phyloP scores from a whole-genome alignment of 2,329 filamentous ascomycete genomes.

The Colletotrichum sp. region DNA sequence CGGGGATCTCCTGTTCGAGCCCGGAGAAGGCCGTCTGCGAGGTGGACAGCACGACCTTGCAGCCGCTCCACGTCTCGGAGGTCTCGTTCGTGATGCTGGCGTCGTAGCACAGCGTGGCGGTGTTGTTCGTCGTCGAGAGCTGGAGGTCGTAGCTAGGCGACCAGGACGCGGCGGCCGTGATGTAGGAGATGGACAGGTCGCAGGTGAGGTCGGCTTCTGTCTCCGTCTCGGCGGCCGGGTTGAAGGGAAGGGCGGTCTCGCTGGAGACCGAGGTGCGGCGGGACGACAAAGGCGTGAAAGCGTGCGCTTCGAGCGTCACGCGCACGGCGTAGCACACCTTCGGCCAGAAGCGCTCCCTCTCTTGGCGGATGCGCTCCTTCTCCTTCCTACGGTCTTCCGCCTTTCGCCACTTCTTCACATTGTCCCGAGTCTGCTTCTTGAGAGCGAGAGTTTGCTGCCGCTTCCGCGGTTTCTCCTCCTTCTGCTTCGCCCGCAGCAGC shows the following conservation, averaged over 20 bases:
- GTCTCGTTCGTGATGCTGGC: slow-evolving; percentile 67
- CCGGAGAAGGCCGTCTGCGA: slow-evolving; percentile 64
- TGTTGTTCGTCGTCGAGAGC: slow-evolving; percentile 59
- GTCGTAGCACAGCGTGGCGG: slow-evolving; percentile 63
- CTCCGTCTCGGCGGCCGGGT: slow-evolving; percentile 35
- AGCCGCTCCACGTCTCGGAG: slow-evolving; percentile 67
- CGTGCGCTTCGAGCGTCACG: slow-evolving; percentile 54
- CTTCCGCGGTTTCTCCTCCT: background rate
- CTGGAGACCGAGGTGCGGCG: slow-evolving; percentile 57
- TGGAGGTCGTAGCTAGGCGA: slow-evolving; percentile 65
- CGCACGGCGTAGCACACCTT: slow-evolving; percentile 52
- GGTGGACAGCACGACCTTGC: slow-evolving; percentile 65
- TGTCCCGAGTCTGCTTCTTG: slow-evolving; percentile 26
- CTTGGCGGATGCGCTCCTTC: slow-evolving; percentile 45
- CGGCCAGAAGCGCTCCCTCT: slow-evolving; percentile 55
- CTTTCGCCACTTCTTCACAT: slow-evolving; percentile 35
- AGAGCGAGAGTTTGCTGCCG: background rate
- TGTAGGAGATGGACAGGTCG: slow-evolving; percentile 61
- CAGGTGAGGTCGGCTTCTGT: slow-evolving; percentile 32
- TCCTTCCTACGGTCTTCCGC: slow-evolving; percentile 42
- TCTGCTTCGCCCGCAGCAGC: slow-evolving; percentile 23
- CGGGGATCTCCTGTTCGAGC: slow-evolving; percentile 59
- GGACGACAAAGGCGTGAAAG: slow-evolving; percentile 48
- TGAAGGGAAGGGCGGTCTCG: slow-evolving; percentile 52
- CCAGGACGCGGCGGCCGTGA: slow-evolving; percentile 64